A percentile compares a stretch with the other conserved stretches of the same genome.
Conservation (phyloP, 257 asterid genomes). For the Plantago major region DNA sequence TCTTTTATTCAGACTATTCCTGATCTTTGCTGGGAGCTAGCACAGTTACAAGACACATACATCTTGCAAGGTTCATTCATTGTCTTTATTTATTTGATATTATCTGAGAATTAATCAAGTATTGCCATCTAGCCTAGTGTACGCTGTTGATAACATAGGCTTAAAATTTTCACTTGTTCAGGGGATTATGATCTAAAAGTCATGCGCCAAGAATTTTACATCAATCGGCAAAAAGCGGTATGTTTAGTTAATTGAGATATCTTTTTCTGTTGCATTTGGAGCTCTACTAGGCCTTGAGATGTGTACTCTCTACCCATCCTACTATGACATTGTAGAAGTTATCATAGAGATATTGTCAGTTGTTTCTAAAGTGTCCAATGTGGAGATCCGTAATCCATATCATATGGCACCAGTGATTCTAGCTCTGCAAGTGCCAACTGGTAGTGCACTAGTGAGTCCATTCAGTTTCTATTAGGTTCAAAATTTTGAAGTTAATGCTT, state of each 20-base stretch:
- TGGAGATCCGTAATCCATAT: too few relatives aligned
- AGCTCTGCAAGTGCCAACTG: not conserved
- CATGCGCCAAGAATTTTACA: constrained; percentile 97
- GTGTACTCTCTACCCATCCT: too few relatives aligned
- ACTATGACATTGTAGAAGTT: too few relatives aligned
- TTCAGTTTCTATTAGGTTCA: not conserved
- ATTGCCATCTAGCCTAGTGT: constrained; percentile 11
- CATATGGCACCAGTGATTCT: not conserved
- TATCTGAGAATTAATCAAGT: constrained; percentile 6
- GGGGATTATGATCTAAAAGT: constrained; percentile 99
- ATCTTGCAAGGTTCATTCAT: constrained; percentile 76
- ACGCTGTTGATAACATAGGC: constrained; percentile 15
- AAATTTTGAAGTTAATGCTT: not conserved
- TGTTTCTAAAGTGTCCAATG: not conserved
- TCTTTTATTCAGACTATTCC: constrained; percentile 70
- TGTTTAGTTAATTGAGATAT: constrained; percentile 25
- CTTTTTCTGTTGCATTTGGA: constrained; percentile 19
- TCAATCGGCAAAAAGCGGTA: constrained; percentile 86
- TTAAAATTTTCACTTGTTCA: constrained; percentile 22
- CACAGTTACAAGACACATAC: constrained; percentile 96
- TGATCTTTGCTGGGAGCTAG: constrained; percentile 95
- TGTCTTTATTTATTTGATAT: constrained; percentile 16
- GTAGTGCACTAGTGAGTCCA: not conserved
- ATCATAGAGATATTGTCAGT: too few relatives aligned
- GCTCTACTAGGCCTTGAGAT: not conserved